Evolutionary conservation across 140 eudicot species (phyloP).

Genomic region (Anethum foeniculum): DNA sequence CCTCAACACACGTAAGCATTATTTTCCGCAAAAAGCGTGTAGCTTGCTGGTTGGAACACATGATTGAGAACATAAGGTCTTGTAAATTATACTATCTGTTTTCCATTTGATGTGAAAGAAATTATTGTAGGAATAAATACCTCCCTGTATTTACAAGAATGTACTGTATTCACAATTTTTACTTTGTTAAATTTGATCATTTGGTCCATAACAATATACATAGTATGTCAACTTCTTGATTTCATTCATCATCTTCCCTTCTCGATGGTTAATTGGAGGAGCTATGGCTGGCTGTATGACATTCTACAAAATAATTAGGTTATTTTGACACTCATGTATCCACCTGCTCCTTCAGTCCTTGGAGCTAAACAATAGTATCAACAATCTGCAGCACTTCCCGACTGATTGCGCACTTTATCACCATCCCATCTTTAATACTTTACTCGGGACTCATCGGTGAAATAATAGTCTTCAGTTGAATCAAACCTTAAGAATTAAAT

Average conservation of each 20-base stretch:
- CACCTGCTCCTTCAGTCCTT: not conserved
- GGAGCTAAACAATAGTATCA: not conserved
- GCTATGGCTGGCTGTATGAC: not conserved
- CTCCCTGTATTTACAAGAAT: not conserved
- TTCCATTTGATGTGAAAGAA: not conserved
- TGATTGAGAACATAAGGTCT: too few relatives aligned
- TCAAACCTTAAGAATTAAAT: slow-evolving; percentile 10
- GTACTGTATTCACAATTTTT: not conserved
- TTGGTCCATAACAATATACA: not conserved
- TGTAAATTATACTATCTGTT: not conserved
- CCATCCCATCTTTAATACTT: not conserved
- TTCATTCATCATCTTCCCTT: not conserved
- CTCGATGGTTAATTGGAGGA: not conserved
- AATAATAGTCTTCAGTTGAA: not conserved
- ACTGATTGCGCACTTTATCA: not conserved
- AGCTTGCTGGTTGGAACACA: too few relatives aligned
- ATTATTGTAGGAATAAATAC: not conserved
- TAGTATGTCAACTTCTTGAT: not conserved
- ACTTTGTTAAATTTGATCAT: not conserved
- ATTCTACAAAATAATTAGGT: not conserved
- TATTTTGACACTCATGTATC: not conserved
- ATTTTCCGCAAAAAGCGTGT: too few relatives aligned
- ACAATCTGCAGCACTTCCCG: not conserved
- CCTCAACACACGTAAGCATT: too few relatives aligned
- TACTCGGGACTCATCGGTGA: not conserved